Base-by-base conservation (phyloP, 495 filamentous ascomycete genomes). In the Sabuloglossum arenarium region DNA sequence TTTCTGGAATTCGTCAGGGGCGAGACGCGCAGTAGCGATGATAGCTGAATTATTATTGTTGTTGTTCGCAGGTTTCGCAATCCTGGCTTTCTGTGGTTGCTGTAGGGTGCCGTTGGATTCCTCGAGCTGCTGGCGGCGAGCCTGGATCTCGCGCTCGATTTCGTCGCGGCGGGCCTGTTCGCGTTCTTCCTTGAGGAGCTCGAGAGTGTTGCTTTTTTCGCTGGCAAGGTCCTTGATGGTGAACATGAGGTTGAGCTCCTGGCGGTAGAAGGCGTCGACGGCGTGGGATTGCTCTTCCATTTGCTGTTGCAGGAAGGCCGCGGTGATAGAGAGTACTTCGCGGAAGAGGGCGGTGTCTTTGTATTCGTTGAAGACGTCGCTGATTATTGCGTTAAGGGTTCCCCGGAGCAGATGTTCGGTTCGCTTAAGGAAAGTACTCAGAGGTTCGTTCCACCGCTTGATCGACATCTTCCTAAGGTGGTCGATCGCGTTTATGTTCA, bases 151-250 rank as follows among this genome's bases (percentile, higher is more conserved):
- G 11, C 19, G 21, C 42, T 56, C 55, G n/a, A 31, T 51, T 25
- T 56, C 32, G 34, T 43, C 42, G 19, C 39, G 55, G 29, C 37
- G 27, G n/a, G 47, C 28, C 27, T 47, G 55, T 30, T 56, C 37
- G 11, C 42, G 46, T 1, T 42, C 29, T 30, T 56, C 34, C 24
- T 56, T 39, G 55, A 28, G 39, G 14, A n/a, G 16, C 6, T 39
- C n/a, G 25, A 55, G 53, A 6, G 10, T 9, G 3, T 6, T 16
- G 11, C 34, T 54, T 37, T 56, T 54, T 6, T 24, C 50, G 6
- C n/a, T 0, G 50, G 28, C 21, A 0, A 54, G 29, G 23, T 51
- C 47, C 11, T 54, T 49, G 31, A 16, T 3, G 9, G 50, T 58
- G 12, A 34, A 58, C 5, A 24, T 14, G 6, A 25, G 28, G 21